Conservation (phyloP, 345 rosid genomes). For the Rhodomyrtus tomentosa region DNA sequence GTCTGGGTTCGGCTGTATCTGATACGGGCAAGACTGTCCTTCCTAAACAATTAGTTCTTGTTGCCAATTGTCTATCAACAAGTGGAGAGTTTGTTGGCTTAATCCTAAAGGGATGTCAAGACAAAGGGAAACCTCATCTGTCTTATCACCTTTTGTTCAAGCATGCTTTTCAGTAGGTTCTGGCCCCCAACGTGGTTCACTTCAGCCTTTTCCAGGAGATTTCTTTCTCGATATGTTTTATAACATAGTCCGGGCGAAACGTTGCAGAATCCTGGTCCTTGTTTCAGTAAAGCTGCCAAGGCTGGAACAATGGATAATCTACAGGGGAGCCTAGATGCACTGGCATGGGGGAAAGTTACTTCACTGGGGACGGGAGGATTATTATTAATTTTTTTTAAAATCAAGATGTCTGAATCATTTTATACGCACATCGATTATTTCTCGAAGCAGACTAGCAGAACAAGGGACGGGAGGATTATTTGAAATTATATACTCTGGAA, state of each 20-base stretch:
- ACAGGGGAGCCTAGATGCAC: slow-evolving; percentile 68
- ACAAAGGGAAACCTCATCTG: slow-evolving; percentile 54
- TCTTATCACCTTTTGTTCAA: slow-evolving; percentile 66
- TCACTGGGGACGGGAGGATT: slow-evolving; percentile 61
- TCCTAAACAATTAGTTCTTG: slow-evolving; percentile 55
- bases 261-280: slow-evolving; percentile 69
- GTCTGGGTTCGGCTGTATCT: slow-evolving; percentile 62
- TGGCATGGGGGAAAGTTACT: slow-evolving; percentile 85
- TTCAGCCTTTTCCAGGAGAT: not conserved
- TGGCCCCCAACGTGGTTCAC: not conserved
- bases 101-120: slow-evolving; percentile 52
- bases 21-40: slow-evolving; percentile 73
- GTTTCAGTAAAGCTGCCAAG: slow-evolving; percentile 82
- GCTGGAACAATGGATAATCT: slow-evolving; percentile 52
- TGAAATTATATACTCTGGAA: slow-evolving; percentile 45
- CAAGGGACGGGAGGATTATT: too few species aligned
- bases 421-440: too few species aligned
- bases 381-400: too few species aligned
- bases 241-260: not conserved
- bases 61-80: slow-evolving; percentile 53
- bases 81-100: slow-evolving; percentile 90
- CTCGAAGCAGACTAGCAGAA: too few species aligned
- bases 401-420: too few species aligned
- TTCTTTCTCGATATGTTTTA: not conserved
- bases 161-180: slow-evolving; percentile 85